Conservation (phyloP, 371 early-diverging fungal genomes). For the Nematocida major region DNA sequence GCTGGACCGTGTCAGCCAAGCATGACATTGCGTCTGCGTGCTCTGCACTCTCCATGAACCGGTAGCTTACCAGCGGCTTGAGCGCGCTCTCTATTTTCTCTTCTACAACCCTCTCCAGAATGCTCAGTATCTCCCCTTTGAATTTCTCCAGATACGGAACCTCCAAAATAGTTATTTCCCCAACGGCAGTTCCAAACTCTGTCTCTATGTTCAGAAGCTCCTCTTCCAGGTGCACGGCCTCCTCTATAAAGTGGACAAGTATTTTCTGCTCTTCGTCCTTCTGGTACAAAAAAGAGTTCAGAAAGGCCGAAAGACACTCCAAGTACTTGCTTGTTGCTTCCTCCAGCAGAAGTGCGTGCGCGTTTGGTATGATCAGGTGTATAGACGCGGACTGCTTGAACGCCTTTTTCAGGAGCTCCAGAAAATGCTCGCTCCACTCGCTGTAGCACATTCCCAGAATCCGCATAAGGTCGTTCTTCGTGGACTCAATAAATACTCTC, state of each 20-base stretch:
- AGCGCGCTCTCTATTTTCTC: constrained; percentile 7
- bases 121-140: background rate
- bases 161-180: constrained; percentile 15
- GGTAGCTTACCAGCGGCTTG: background rate
- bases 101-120: background rate
- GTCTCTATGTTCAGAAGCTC: constrained; percentile 43
- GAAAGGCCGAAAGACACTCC: background rate
- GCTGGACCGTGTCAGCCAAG: background rate
- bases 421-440: constrained; percentile 28
- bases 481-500: background rate
- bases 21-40: background rate
- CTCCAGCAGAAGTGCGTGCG: background rate
- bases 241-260: constrained; percentile 36
- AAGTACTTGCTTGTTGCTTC: constrained; percentile 10
- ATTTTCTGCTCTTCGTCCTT: constrained; percentile 32
- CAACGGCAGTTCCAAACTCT: constrained; percentile 26
- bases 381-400: constrained; percentile 35
- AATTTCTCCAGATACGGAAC: background rate
- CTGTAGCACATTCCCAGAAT: constrained; percentile 9
- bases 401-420: constrained; percentile 8
- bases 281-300: constrained; percentile 19
- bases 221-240: constrained; percentile 31
- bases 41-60: constrained; percentile 33
- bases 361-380: background rate
- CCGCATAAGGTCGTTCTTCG: background rate